These are phyloP conservation scores for Smallanthus sonchifolius DNA, from an alignment of 129 eudicot genomes.

Conservation along the genomic window DNA sequence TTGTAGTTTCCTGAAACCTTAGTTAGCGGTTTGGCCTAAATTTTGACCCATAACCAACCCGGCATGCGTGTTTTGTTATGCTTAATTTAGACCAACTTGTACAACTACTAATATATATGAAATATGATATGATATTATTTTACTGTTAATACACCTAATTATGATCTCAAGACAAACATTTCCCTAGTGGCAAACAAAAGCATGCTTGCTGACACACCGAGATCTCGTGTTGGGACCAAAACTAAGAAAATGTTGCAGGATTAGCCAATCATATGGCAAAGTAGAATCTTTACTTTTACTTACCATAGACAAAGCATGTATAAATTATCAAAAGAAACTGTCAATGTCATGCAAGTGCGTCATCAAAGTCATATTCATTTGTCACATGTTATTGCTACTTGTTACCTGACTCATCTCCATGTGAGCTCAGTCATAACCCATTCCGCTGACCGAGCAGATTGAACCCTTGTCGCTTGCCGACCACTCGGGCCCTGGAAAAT, in stretches of 20 bases:
- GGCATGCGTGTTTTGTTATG: too few species aligned
- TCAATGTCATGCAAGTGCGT: not conserved
- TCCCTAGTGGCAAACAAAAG: not conserved
- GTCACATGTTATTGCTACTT: not conserved
- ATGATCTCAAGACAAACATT: not conserved
- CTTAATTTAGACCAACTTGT: too few species aligned
- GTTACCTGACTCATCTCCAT: not conserved
- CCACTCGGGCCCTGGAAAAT: too few species aligned
- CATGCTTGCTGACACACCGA: not conserved
- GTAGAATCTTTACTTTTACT: not conserved
- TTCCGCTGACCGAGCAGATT: too few species aligned
- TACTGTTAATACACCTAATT: not conserved
- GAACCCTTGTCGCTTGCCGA: too few species aligned
- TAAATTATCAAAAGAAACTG: not conserved
- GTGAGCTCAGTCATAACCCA: not conserved
- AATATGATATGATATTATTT: too few species aligned
- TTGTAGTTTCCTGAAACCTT: too few species aligned
- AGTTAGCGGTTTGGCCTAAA: not conserved
- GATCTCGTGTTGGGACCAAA: not conserved
- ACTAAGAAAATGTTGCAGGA: not conserved
- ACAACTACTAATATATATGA: too few species aligned
- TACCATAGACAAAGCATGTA: not conserved
- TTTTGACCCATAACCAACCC: too few species aligned
- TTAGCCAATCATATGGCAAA: conserved; percentile 4
- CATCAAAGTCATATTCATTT: not conserved